phyloP scores from a whole-genome alignment of 2,329 filamentous ascomycete species.

The Colletotrichum shisoi region DNA sequence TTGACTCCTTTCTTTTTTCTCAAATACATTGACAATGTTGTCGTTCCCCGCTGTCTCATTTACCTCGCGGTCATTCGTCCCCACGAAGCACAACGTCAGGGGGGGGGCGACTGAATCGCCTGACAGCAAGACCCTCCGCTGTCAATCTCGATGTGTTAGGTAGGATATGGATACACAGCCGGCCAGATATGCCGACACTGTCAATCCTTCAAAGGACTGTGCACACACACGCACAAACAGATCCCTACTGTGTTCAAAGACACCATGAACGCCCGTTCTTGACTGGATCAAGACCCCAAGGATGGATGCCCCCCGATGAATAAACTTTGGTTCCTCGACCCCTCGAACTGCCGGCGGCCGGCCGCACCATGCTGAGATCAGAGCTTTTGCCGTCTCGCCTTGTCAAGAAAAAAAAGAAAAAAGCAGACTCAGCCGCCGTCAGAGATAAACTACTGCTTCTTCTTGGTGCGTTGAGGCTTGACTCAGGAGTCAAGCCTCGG shows the following conservation, averaged over 20 bases:
- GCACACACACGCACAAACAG: slow-evolving; percentile 19
- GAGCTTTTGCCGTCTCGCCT: slow-evolving; percentile 8
- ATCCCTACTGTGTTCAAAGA: slow-evolving; percentile 3
- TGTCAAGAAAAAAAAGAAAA: not conserved
- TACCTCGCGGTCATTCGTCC: slow-evolving; percentile 10
- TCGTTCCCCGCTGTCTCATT: slow-evolving; percentile 6
- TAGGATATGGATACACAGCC: not conserved
- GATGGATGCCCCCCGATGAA: not conserved
- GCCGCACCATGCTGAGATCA: slow-evolving; percentile 23
- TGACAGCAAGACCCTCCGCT: slow-evolving; percentile 21
- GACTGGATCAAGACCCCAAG: not conserved
- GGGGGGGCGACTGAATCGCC: slow-evolving; percentile 17
- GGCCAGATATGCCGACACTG: slow-evolving; percentile 28
- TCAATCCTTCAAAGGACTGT: slow-evolving; percentile 30
- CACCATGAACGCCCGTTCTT: not conserved
- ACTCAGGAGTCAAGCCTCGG: slow-evolving; percentile 3
- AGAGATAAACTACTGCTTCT: slow-evolving; percentile 2
- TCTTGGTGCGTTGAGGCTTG: slow-evolving; percentile 11
- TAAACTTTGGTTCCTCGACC: slow-evolving; percentile 22
- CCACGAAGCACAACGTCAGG: slow-evolving; percentile 17
- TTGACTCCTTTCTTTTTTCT: slow-evolving; percentile 15
- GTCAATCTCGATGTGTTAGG: slow-evolving; percentile 14
- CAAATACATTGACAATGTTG: slow-evolving; percentile 18
- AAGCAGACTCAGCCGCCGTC: slow-evolving; percentile 1
- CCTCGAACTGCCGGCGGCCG: slow-evolving; percentile 34